Percentiles rank a stretch among this genome's conserved stretches.
phyloP scores from a whole-genome alignment of 805 yeast genomes.

The Teunomyces barrocoloradensis region DNA sequence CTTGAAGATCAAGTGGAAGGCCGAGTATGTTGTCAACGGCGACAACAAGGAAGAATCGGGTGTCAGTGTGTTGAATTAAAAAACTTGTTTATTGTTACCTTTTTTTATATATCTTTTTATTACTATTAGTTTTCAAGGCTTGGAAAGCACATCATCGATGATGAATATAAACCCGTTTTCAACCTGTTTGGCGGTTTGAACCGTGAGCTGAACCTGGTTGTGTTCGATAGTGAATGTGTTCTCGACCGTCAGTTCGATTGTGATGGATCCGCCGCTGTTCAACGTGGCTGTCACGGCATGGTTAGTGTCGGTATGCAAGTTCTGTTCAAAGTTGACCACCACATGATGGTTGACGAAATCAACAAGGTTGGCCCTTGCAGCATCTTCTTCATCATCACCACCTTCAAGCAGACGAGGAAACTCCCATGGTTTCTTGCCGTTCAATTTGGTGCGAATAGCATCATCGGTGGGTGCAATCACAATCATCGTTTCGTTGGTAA shows the following conservation, averaged over 20 bases:
- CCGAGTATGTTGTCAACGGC: constrained; percentile 52
- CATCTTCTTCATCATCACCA: constrained; percentile 47
- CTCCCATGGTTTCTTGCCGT: constrained; percentile 75
- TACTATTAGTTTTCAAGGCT: constrained; percentile 13
- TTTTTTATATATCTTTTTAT: not conserved
- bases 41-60: constrained; percentile 55
- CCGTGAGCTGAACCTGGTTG: constrained; percentile 20
- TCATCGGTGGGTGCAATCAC: constrained; percentile 71
- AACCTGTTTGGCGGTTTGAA: constrained; percentile 28
- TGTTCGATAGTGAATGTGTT: constrained; percentile 13
- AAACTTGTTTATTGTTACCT: not conserved
- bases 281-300: constrained; percentile 15
- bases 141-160: constrained; percentile 32
- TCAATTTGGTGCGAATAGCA: constrained; percentile 45
- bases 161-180: constrained; percentile 41
- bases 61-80: constrained; percentile 29
- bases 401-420: constrained; percentile 53
- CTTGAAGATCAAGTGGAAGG: constrained; percentile 75
- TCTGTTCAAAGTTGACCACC: constrained; percentile 28
- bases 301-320: constrained; percentile 14
- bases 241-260: constrained; percentile 16
- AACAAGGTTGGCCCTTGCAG: constrained; percentile 50
- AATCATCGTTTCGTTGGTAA: constrained; percentile 41
- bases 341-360: constrained; percentile 65
- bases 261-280: constrained; percentile 20